A percentile compares a stretch with the other conserved stretches of the same genome.
Evolutionary conservation across 805 yeast species (phyloP).

Genomic region (Metschnikowia vanudenii): DNA sequence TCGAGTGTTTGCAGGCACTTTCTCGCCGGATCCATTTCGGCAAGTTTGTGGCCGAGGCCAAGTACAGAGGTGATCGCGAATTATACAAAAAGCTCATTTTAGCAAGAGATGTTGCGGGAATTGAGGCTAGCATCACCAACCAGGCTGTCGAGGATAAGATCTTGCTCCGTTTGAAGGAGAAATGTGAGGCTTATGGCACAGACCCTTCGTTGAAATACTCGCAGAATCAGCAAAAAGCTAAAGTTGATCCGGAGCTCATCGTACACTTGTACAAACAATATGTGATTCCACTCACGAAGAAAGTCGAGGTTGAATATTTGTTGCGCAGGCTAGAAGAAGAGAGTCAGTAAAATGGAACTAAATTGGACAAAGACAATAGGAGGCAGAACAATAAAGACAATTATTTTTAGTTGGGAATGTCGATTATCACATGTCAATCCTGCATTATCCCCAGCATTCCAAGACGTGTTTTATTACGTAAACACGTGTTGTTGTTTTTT

Average conservation of each 20-base stretch:
- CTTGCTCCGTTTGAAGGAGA: conserved; percentile 69
- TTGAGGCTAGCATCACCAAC: conserved; percentile 82
- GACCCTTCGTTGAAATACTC: conserved; percentile 79
- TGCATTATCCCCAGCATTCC: neutral
- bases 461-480: conserved; percentile 3
- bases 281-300: conserved; percentile 91
- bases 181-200: conserved; percentile 83
- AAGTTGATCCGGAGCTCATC: conserved; percentile 77
- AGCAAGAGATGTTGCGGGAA: conserved; percentile 64
- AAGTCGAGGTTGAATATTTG: conserved; percentile 91
- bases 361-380: neutral
- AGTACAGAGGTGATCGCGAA: conserved; percentile 68
- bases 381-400: too few species aligned
- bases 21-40: conserved; percentile 96
- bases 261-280: conserved; percentile 82
- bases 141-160: conserved; percentile 82
- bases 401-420: neutral
- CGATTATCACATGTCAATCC: neutral
- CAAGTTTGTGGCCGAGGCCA: conserved; percentile 95
- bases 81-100: conserved; percentile 62
- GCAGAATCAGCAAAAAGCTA: conserved; percentile 63
- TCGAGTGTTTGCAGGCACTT: conserved; percentile 81
- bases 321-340: conserved; percentile 53
- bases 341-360: neutral
- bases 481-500: conserved; percentile 1